These are phyloP conservation scores for Chlamydomonas schloesseri DNA, from an alignment of 139 green algal species.

Conservation along the genomic window DNA sequence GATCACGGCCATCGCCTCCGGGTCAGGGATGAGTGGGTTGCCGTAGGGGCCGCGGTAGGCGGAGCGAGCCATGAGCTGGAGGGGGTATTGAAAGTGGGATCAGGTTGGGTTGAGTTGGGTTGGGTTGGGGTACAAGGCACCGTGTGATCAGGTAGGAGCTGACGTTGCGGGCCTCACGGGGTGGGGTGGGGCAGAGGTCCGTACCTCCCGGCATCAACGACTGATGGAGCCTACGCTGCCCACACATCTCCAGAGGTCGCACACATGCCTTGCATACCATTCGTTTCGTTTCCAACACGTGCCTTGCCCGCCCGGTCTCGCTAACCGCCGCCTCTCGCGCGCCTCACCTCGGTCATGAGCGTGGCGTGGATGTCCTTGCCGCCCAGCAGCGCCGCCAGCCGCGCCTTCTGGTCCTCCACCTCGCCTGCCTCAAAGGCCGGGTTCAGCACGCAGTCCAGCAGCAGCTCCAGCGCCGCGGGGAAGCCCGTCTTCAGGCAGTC, in stretches of 20 bases:
- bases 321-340: too few species aligned
- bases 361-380: constrained; percentile 63
- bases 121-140: too few species aligned
- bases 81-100: background rate
- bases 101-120: background rate
- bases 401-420: constrained; percentile 67
- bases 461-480: constrained; percentile 89
- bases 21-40: constrained; percentile 64
- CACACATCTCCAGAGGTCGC: too few species aligned
- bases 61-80: constrained; percentile 67
- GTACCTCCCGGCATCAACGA: too few species aligned
- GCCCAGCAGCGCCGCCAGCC: constrained; percentile 56
- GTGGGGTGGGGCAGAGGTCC: too few species aligned
- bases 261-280: too few species aligned
- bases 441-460: constrained; percentile 93
- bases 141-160: too few species aligned
- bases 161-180: too few species aligned
- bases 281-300: too few species aligned
- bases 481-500: constrained; percentile 86
- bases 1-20: constrained; percentile 40
- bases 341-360: constrained; percentile 62
- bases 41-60: constrained; percentile 77
- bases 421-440: constrained; percentile 54
- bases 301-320: too few species aligned
- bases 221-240: too few species aligned